Conservation (phyloP, 139 green algal genomes). For the Deuterostichococcus epilithicus region DNA sequence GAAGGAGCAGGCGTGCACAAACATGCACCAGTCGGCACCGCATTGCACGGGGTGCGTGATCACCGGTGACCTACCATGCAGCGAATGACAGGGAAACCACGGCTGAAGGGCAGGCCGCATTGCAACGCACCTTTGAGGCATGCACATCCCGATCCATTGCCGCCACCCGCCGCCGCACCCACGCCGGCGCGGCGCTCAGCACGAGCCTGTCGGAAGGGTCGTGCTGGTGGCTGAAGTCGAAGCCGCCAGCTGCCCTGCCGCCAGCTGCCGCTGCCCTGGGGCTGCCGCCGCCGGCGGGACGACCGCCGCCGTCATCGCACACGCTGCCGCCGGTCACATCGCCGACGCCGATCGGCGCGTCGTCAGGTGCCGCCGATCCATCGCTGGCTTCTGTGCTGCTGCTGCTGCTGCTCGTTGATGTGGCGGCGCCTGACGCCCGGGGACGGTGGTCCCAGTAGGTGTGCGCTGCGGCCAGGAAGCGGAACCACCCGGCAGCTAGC, state of each 20-base stretch:
- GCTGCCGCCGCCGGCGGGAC: too few relatives aligned
- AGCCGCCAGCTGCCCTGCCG: too few relatives aligned
- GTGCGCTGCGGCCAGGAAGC: neutral
- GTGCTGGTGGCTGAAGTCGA: conserved; percentile 1
- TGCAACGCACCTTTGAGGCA: neutral
- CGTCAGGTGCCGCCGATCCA: neutral
- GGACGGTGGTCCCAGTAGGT: neutral
- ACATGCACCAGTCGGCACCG: too few relatives aligned
- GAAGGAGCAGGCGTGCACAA: too few relatives aligned
- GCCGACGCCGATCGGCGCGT: too few relatives aligned
- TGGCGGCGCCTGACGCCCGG: too few relatives aligned
- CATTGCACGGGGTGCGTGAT: too few relatives aligned
- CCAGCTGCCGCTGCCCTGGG: neutral
- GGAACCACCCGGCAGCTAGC: neutral
- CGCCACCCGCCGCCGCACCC: neutral
- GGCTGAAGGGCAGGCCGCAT: too few relatives aligned
- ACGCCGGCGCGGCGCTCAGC: neutral
- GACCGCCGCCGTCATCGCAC: too few relatives aligned
- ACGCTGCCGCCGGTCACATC: neutral
- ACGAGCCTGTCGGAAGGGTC: neutral
- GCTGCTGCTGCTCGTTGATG: neutral
- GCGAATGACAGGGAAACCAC: too few relatives aligned
- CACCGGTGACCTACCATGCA: too few relatives aligned
- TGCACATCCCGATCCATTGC: neutral
- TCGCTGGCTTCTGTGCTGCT: too few relatives aligned